Evolutionary conservation across 2,329 filamentous ascomycete genomes (phyloP).

Genomic region (Paracamarosporium sp.): DNA sequence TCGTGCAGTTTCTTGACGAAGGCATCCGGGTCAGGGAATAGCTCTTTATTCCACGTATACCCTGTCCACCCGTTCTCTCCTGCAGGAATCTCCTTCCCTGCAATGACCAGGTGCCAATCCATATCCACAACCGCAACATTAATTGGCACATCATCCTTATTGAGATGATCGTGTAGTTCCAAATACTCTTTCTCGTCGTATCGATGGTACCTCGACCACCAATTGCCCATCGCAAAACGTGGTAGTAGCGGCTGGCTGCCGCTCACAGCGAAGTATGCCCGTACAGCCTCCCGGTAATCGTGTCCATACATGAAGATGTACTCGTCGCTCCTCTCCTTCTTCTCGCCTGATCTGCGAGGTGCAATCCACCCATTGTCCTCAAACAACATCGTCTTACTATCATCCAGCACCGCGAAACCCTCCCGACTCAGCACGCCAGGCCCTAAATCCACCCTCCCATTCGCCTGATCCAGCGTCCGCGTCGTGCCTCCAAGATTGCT

Average conservation of each 20-base stretch:
- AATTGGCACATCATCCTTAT: slow-evolving; percentile 59
- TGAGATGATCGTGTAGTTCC: slow-evolving; percentile 63
- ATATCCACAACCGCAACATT: slow-evolving; percentile 69
- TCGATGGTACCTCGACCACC: slow-evolving; percentile 70
- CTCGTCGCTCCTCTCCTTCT: slow-evolving; percentile 63
- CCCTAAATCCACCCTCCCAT: slow-evolving; percentile 60
- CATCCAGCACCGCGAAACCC: slow-evolving; percentile 62
- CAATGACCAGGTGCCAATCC: slow-evolving; percentile 68
- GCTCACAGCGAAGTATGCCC: slow-evolving; percentile 62
- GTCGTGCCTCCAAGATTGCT: slow-evolving; percentile 57
- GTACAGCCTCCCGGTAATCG: slow-evolving; percentile 62
- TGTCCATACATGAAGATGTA: slow-evolving; percentile 68
- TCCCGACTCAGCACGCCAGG: slow-evolving; percentile 59
- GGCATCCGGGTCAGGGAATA: slow-evolving; percentile 62
- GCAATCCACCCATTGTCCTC: slow-evolving; percentile 60
- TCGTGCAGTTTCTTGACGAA: slow-evolving; percentile 62
- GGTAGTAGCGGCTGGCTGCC: slow-evolving; percentile 64
- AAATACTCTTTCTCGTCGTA: slow-evolving; percentile 65
- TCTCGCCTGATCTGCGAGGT: slow-evolving; percentile 53
- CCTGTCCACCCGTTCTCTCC: slow-evolving; percentile 63
- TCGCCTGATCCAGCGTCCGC: slow-evolving; percentile 61
- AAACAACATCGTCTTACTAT: slow-evolving; percentile 64
- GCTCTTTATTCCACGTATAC: slow-evolving; percentile 66
- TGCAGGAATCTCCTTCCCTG: slow-evolving; percentile 39
- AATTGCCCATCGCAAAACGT: slow-evolving; percentile 67